phyloP scores from a whole-genome alignment of 129 eudicot species.

The Tagetes patula region DNA sequence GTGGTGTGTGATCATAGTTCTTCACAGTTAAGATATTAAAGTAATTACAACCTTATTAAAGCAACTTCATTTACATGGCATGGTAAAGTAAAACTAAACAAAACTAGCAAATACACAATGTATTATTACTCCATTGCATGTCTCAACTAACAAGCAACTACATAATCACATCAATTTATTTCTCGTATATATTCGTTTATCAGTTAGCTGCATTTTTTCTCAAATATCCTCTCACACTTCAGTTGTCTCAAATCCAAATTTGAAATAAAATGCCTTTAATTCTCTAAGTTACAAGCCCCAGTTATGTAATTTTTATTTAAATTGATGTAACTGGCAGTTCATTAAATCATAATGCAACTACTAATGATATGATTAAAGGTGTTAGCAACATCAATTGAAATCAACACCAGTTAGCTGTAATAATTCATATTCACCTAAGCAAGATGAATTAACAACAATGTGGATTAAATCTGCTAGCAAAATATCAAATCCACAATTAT shows the following conservation, averaged over 20 bases:
- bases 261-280: too few species aligned
- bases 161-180: neutral
- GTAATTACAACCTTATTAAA: neutral
- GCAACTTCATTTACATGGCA: neutral
- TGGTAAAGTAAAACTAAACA: neutral
- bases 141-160: neutral
- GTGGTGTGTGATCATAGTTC: neutral
- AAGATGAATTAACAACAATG: too few species aligned
- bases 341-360: neutral
- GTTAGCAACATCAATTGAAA: constrained; percentile 8
- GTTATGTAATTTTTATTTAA: neutral
- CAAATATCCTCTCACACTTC: neutral
- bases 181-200: neutral
- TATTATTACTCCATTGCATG: constrained; percentile 4
- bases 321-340: neutral
- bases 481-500: constrained; percentile 8
- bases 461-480: neutral
- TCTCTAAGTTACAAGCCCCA: neutral
- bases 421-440: neutral
- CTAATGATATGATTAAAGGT: constrained; percentile 18
- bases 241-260: neutral
- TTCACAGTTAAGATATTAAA: neutral
- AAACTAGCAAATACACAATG: neutral
- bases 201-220: neutral
- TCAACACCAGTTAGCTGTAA: neutral